A percentile compares a stretch with the other conserved stretches of the same genome.
phyloP scores from a whole-genome alignment of 768 basidiomycete species.

The Auricularia sp. region DNA sequence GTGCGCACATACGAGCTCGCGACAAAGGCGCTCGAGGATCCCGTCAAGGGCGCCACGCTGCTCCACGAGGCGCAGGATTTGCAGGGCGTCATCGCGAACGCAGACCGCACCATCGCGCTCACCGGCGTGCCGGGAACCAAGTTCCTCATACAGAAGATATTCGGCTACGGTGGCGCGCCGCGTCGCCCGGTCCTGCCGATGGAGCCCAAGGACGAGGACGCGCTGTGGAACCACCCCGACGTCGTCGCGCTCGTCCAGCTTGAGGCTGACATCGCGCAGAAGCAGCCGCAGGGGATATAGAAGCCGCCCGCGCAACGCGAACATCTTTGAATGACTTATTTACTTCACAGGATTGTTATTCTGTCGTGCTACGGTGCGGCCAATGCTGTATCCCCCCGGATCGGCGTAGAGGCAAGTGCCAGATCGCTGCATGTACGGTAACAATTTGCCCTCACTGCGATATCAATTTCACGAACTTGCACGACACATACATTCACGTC shows the following conservation, averaged over 20 bases:
- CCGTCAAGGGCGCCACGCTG: conserved; percentile 25
- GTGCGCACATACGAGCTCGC: conserved; percentile 54
- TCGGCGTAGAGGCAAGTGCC: too few species aligned
- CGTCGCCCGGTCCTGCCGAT: conserved; percentile 69
- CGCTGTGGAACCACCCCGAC: conserved; percentile 65
- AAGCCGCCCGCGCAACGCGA: background rate
- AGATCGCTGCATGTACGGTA: too few species aligned
- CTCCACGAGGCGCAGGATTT: conserved; percentile 62
- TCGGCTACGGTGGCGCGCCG: conserved; percentile 76
- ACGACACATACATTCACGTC: too few species aligned
- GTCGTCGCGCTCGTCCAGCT: conserved; percentile 56
- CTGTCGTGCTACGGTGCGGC: background rate
- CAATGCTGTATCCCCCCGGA: too few species aligned
- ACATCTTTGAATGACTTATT: background rate
- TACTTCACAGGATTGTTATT: background rate
- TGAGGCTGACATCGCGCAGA: conserved; percentile 26
- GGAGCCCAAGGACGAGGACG: conserved; percentile 40
- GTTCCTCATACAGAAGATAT: conserved; percentile 57
- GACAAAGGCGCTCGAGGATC: conserved; percentile 43
- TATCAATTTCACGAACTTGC: too few species aligned
- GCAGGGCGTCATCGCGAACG: conserved; percentile 73
- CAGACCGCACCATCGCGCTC: conserved; percentile 72
- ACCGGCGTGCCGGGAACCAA: conserved; percentile 78
- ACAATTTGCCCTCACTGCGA: too few species aligned
- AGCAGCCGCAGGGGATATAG: background rate